phyloP scores from a whole-genome alignment of 2,329 filamentous ascomycete species.

The Colletotrichum sp. region DNA sequence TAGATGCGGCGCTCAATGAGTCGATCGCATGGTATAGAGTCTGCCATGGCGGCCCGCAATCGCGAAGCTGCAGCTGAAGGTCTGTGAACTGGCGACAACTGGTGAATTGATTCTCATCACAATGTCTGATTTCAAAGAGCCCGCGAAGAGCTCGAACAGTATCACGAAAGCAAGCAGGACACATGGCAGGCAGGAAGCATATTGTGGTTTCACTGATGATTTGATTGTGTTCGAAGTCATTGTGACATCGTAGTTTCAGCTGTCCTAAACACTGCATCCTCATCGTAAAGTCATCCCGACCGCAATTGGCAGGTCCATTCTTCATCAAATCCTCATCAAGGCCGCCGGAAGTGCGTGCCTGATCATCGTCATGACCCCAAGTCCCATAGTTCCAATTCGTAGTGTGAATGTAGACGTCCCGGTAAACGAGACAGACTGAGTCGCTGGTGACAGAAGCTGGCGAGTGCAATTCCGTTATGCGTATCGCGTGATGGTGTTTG shows the following conservation, averaged over 20 bases:
- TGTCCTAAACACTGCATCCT: constrained; percentile 19
- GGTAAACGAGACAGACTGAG: constrained; percentile 14
- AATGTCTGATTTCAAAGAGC: too few relatives aligned
- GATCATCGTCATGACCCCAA: constrained; percentile 18
- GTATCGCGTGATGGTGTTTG: constrained; percentile 9
- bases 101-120: too few relatives aligned
- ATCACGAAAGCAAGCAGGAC: neutral
- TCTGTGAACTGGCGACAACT: neutral
- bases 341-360: neutral
- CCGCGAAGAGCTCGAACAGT: too few relatives aligned
- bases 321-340: constrained; percentile 16
- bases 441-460: constrained; percentile 15
- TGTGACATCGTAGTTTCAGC: constrained; percentile 3
- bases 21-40: neutral
- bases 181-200: too few relatives aligned
- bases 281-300: constrained; percentile 20
- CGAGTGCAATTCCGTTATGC: neutral
- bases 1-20: neutral
- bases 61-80: neutral
- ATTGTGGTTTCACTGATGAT: constrained; percentile 9
- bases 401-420: constrained; percentile 28
- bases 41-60: neutral
- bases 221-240: constrained; percentile 2
- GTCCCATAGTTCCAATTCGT: constrained; percentile 20
- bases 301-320: constrained; percentile 13